Conservation (phyloP, 2,329 filamentous ascomycete genomes). For the Ceratocystis smalleyi region DNA sequence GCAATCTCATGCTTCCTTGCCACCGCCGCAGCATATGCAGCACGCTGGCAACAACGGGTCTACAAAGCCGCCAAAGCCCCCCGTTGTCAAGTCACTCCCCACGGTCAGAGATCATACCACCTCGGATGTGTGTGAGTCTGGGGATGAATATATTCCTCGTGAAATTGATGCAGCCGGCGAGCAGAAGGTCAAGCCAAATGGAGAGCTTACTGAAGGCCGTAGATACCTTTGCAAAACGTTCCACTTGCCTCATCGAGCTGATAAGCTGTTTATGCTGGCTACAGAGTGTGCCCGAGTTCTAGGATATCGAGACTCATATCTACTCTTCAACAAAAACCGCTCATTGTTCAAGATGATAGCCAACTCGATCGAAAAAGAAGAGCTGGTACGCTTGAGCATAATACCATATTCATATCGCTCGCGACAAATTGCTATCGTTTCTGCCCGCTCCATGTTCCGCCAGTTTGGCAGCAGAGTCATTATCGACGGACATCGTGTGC, state of each 20-base stretch:
- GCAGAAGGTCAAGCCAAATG: constrained; percentile 76
- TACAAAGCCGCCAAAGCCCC: constrained; percentile 65
- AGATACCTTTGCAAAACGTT: constrained; percentile 92
- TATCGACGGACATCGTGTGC: constrained; percentile 71
- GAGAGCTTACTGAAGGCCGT: constrained; percentile 64
- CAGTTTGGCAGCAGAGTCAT: constrained; percentile 95
- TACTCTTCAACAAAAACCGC: constrained; percentile 96
- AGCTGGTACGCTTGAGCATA: constrained; percentile 86
- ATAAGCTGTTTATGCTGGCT: constrained; percentile 96
- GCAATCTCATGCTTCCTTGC: constrained; percentile 20
- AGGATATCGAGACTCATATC: constrained; percentile 91
- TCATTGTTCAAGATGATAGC: constrained; percentile 97
- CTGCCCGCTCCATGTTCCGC: constrained; percentile 93
- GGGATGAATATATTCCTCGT: constrained; percentile 87
- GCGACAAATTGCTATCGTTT: constrained; percentile 96
- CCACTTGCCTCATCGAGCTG: constrained; percentile 72
- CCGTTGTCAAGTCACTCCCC: constrained; percentile 59
- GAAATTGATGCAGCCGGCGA: constrained; percentile 88
- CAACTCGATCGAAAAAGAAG: constrained; percentile 88
- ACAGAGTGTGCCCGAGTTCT: constrained; percentile 92
- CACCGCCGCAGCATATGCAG: neutral
- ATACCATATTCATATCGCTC: constrained; percentile 94
- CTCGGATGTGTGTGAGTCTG: constrained; percentile 75
- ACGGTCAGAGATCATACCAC: constrained; percentile 96
- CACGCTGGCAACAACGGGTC: constrained; percentile 34